A percentile compares a stretch with the other conserved stretches of the same genome.
phyloP scores from a whole-genome alignment of 2,329 filamentous ascomycete genomes.

The Fusarium brachygibbosum region DNA sequence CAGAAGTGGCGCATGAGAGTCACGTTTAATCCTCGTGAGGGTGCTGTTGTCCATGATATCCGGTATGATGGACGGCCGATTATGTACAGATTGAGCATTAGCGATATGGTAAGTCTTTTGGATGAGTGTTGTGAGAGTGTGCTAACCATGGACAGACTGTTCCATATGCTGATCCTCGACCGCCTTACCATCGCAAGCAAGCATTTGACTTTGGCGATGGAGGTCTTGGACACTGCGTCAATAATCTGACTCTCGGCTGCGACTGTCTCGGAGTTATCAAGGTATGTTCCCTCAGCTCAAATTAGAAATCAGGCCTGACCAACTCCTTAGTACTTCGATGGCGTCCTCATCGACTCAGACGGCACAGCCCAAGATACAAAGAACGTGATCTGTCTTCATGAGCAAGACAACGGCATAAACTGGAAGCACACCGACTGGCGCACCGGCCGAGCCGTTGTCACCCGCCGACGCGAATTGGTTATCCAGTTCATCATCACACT shows the following conservation, averaged over 20 bases:
- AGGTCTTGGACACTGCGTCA: conserved; percentile 73
- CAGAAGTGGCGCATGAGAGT: conserved; percentile 78
- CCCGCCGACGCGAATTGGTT: conserved; percentile 72
- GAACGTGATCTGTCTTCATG: conserved; percentile 75
- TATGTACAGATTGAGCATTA: conserved; percentile 75
- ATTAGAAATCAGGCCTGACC: background rate
- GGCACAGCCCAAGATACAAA: conserved; percentile 60
- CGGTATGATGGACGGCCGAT: conserved; percentile 74
- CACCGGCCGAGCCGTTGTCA: conserved; percentile 72
- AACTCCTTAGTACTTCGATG: conserved; percentile 53
- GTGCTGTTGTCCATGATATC: conserved; percentile 76
- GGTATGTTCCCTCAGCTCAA: conserved; percentile 7
- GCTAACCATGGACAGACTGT: conserved; percentile 55
- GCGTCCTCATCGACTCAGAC: conserved; percentile 49
- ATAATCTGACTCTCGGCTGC: conserved; percentile 75
- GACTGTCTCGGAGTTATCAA: conserved; percentile 76
- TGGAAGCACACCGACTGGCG: conserved; percentile 81
- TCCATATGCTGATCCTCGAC: conserved; percentile 74
- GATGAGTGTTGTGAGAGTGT: accelerated
- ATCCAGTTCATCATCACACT: conserved; percentile 78
- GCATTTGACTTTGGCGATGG: conserved; percentile 80
- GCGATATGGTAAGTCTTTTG: conserved; percentile 70
- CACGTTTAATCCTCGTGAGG: conserved; percentile 77
- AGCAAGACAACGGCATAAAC: conserved; percentile 77
- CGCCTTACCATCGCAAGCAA: conserved; percentile 73